These are phyloP conservation scores for Ligustrum vulgare DNA, from an alignment of 257 asterid species.

Conservation along the genomic window DNA sequence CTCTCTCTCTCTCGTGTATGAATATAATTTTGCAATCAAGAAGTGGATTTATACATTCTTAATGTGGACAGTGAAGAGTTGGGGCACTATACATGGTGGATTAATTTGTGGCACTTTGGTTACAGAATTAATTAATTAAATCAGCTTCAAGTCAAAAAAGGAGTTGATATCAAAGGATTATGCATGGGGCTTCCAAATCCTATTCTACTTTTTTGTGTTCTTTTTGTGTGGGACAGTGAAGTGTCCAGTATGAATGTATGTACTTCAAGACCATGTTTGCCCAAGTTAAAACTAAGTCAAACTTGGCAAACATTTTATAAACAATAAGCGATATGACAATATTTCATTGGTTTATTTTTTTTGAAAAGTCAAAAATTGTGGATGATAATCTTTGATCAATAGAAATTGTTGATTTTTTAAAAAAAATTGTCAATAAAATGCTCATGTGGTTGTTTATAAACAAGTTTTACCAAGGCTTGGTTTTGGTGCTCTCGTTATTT, in stretches of 20 bases:
- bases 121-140: conserved; percentile 23
- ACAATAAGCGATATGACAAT: too few relatives aligned
- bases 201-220: conserved; percentile 15
- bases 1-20: background rate
- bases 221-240: conserved; percentile 22
- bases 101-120: conserved; percentile 23
- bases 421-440: too few relatives aligned
- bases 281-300: background rate
- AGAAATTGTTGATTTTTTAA: too few relatives aligned
- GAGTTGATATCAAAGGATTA: background rate
- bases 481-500: too few relatives aligned
- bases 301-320: too few relatives aligned
- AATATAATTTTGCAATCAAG: background rate
- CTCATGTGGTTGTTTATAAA: too few relatives aligned
- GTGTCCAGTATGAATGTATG: background rate
- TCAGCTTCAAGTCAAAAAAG: conserved; percentile 13
- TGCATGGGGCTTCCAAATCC: conserved; percentile 6
- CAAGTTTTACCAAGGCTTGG: too few relatives aligned
- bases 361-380: too few relatives aligned
- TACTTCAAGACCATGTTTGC: background rate
- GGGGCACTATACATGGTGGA: conserved; percentile 12
- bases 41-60: conserved; percentile 39
- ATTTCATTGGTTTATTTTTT: too few relatives aligned
- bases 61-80: conserved; percentile 23
- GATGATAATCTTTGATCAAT: too few relatives aligned